A percentile compares a stretch with the other conserved stretches of the same genome.
These are phyloP conservation scores for Antitrichia curtipendula DNA, from an alignment of 225 moss, liverwort and hornwort genomes.

Conservation along the genomic window DNA sequence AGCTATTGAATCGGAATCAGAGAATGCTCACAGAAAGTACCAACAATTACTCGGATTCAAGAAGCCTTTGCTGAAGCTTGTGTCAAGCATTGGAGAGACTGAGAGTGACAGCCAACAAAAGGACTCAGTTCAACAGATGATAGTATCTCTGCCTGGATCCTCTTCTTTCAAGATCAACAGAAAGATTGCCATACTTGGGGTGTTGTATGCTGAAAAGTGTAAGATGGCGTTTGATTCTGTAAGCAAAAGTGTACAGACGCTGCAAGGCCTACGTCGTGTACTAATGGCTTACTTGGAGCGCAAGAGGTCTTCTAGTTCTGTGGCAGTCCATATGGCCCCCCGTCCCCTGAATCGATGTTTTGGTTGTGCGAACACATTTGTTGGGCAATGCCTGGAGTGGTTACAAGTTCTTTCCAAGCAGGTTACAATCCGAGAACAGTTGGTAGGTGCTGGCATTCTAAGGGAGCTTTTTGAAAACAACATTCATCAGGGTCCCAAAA, in stretches of 20 bases:
- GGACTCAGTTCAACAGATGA: constrained; percentile 98
- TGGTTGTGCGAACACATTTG: constrained; percentile 97
- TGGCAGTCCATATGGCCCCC: constrained; percentile 26
- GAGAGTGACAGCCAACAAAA: constrained; percentile 97
- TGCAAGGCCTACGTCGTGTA: constrained; percentile 87
- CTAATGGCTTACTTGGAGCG: constrained; percentile 90
- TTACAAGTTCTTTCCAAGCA: constrained; percentile 91
- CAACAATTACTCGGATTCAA: constrained; percentile 96
- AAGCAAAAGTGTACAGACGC: constrained; percentile 96
- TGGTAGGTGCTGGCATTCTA: constrained; percentile 78
- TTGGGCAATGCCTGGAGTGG: constrained; percentile 98
- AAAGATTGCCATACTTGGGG: constrained; percentile 95
- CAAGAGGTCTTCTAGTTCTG: constrained; percentile 44
- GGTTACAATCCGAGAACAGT: constrained; percentile 61
- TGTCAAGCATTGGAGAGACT: constrained; percentile 92
- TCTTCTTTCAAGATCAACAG: constrained; percentile 91
- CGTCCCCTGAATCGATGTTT: constrained; percentile 91
- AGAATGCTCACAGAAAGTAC: constrained; percentile 97
- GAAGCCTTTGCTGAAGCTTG: constrained; percentile 94
- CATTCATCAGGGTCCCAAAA: constrained; percentile 97
- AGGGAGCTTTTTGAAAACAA: constrained; percentile 98
- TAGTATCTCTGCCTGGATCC: constrained; percentile 80
- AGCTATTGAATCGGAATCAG: constrained; percentile 98
- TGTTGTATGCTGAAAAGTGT: constrained; percentile 95
- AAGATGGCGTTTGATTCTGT: constrained; percentile 99